These are phyloP conservation scores for Clonostachys byssicola DNA, from an alignment of 2,329 filamentous ascomycete species.

Conservation along the genomic window DNA sequence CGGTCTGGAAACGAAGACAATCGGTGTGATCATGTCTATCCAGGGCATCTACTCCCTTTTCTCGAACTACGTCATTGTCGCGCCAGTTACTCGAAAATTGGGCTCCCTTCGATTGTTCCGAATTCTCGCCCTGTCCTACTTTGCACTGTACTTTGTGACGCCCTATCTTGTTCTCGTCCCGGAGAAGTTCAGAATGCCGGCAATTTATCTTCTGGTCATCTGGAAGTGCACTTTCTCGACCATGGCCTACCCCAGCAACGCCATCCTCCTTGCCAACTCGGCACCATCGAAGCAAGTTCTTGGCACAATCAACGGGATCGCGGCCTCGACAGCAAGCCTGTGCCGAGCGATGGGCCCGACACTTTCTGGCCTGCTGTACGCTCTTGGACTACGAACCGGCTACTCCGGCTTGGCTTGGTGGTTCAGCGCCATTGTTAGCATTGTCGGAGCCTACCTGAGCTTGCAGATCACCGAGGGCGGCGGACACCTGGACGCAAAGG, in stretches of 20 bases:
- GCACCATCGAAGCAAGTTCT: slow-evolving; percentile 80
- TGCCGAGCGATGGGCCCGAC: slow-evolving; percentile 87
- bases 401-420: slow-evolving; percentile 93
- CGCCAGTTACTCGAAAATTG: slow-evolving; percentile 68
- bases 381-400: slow-evolving; percentile 71
- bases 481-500: slow-evolving; percentile 32
- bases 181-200: slow-evolving; percentile 62
- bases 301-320: slow-evolving; percentile 88
- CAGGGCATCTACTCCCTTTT: slow-evolving; percentile 90
- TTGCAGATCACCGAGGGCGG: slow-evolving; percentile 68
- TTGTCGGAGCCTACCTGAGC: slow-evolving; percentile 70
- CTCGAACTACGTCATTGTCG: slow-evolving; percentile 80
- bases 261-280: slow-evolving; percentile 84
- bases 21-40: slow-evolving; percentile 82
- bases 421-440: slow-evolving; percentile 74
- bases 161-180: slow-evolving; percentile 89
- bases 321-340: slow-evolving; percentile 85
- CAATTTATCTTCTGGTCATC: slow-evolving; percentile 73
- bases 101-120: slow-evolving; percentile 81
- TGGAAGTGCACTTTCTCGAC: slow-evolving; percentile 94
- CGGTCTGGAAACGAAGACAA: slow-evolving; percentile 74
- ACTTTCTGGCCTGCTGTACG: slow-evolving; percentile 80
- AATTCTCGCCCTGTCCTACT: slow-evolving; percentile 77
- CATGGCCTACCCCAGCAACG: slow-evolving; percentile 85
- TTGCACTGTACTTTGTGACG: slow-evolving; percentile 79